A percentile compares a stretch with the other conserved stretches of the same genome.
Evolutionary conservation across 176 grass and related monocot genomes (phyloP).

Genomic region (Microstegium vimineum): DNA sequence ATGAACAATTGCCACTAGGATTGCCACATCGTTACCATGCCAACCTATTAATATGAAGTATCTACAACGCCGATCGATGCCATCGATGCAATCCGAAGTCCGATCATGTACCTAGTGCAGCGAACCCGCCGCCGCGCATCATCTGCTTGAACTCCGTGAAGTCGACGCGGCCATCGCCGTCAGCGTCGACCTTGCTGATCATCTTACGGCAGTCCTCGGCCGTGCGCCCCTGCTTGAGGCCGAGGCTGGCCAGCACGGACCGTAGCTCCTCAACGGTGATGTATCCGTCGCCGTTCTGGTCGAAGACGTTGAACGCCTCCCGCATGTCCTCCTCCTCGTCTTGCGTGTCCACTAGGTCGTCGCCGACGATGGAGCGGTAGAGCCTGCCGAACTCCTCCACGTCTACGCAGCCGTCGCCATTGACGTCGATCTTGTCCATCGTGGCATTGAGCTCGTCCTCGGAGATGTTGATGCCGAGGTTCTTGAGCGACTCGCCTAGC

Average conservation of each 20-base stretch:
- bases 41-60: background rate
- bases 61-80: background rate
- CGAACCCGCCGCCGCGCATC: slow-evolving; percentile 63
- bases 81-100: background rate
- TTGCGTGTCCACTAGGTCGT: background rate
- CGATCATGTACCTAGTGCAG: slow-evolving; percentile 20
- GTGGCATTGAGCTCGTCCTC: slow-evolving; percentile 53
- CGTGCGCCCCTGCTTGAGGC: slow-evolving; percentile 62
- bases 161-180: slow-evolving; percentile 61
- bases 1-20: background rate
- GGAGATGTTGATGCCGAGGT: slow-evolving; percentile 62
- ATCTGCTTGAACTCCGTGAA: slow-evolving; percentile 81
- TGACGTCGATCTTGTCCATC: slow-evolving; percentile 63
- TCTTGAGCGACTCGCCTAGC: slow-evolving; percentile 57
- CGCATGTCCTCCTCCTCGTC: slow-evolving; percentile 58
- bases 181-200: slow-evolving; percentile 60
- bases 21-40: background rate
- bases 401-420: slow-evolving; percentile 67
- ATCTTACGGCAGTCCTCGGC: slow-evolving; percentile 61
- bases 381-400: slow-evolving; percentile 65
- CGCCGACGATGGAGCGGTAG: slow-evolving; percentile 50
- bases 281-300: slow-evolving; percentile 71
- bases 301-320: slow-evolving; percentile 78
- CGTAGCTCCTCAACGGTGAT: slow-evolving; percentile 67
- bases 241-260: slow-evolving; percentile 57